These are phyloP conservation scores for Trametes sp. DNA, from an alignment of 1,284 basidiomycete species.

Conservation along the genomic window DNA sequence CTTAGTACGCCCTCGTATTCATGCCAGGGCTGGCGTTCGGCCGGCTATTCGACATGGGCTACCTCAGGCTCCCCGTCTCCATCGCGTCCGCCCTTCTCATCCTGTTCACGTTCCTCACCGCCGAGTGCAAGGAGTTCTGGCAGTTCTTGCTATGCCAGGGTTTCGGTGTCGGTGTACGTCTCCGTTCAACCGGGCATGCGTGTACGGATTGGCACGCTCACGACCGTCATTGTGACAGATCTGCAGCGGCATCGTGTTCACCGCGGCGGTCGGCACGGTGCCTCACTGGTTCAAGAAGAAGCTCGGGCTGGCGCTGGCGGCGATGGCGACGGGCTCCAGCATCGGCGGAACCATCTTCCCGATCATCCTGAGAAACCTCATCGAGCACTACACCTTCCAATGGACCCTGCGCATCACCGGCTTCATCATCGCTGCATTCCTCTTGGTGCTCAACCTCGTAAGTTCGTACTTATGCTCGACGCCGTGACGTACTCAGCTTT, in stretches of 20 bases:
- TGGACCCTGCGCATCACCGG: conserved; percentile 69
- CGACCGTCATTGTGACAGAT: too few species aligned
- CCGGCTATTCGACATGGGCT: conserved; percentile 61
- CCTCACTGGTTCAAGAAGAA: conserved; percentile 58
- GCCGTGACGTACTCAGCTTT: too few species aligned
- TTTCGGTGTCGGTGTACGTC: conserved; percentile 50
- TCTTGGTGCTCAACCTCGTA: conserved; percentile 54
- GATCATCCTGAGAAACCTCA: conserved; percentile 48
- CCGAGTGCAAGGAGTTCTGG: conserved; percentile 59
- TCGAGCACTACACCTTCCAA: conserved; percentile 53
- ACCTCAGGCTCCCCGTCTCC: conserved; percentile 51
- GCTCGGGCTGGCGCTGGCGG: conserved; percentile 49
- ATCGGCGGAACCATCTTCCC: conserved; percentile 55
- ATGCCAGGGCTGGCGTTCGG: conserved; percentile 56
- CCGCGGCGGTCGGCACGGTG: conserved; percentile 50
- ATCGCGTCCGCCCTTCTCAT: conserved; percentile 45
- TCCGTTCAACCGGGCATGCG: too few species aligned
- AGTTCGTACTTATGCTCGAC: neutral
- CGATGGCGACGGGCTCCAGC: conserved; percentile 50
- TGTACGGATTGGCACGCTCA: too few species aligned
- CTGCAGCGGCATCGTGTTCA: conserved; percentile 50
- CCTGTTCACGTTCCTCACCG: conserved; percentile 54
- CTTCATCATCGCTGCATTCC: conserved; percentile 54
- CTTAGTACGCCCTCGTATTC: conserved; percentile 54
- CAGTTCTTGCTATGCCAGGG: conserved; percentile 61